Percentiles rank a stretch among this genome's conserved stretches.
Conservation (phyloP, 805 yeast species). For the Barnettozyma sp. region DNA sequence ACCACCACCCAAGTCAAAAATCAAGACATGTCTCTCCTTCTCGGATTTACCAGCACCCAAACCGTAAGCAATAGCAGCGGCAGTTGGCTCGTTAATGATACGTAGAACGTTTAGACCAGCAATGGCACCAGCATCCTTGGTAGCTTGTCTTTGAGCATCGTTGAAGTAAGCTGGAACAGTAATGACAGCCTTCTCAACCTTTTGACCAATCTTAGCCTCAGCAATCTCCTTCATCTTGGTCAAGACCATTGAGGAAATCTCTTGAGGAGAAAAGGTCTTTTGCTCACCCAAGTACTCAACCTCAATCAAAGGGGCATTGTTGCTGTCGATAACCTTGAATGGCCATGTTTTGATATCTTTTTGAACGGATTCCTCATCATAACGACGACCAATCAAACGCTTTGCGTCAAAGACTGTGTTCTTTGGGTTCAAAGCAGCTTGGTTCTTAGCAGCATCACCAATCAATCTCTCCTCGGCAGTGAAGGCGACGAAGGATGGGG, state of each 20-base stretch:
- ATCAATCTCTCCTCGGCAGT: slow-evolving; percentile 71
- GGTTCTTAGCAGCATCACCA: slow-evolving; percentile 81
- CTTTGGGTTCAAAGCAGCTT: slow-evolving; percentile 72
- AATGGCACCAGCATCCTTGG: slow-evolving; percentile 78
- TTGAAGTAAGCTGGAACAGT: slow-evolving; percentile 79
- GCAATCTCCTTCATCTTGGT: slow-evolving; percentile 80
- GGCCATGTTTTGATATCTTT: slow-evolving; percentile 91
- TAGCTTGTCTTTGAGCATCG: slow-evolving; percentile 77
- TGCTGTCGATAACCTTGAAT: slow-evolving; percentile 59
- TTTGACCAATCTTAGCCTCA: slow-evolving; percentile 66
- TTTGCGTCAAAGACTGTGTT: slow-evolving; percentile 80
- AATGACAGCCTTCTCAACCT: slow-evolving; percentile 67
- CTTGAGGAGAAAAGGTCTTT: slow-evolving; percentile 68
- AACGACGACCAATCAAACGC: slow-evolving; percentile 77
- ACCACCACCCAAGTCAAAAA: slow-evolving; percentile 98
- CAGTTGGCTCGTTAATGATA: slow-evolving; percentile 81
- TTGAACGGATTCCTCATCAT: slow-evolving; percentile 69
- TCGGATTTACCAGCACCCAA: slow-evolving; percentile 82
- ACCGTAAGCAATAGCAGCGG: slow-evolving; percentile 99
- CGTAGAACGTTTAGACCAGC: slow-evolving; percentile 73
- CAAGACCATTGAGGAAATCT: slow-evolving; percentile 69
- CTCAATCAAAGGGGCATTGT: slow-evolving; percentile 61
- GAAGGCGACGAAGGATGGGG: slow-evolving; percentile 78
- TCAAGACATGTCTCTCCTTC: slow-evolving; percentile 80
- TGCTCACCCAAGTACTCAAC: slow-evolving; percentile 65